Base-by-base conservation (phyloP, 2,329 filamentous ascomycete species). In the Colletotrichum liaoningense region DNA sequence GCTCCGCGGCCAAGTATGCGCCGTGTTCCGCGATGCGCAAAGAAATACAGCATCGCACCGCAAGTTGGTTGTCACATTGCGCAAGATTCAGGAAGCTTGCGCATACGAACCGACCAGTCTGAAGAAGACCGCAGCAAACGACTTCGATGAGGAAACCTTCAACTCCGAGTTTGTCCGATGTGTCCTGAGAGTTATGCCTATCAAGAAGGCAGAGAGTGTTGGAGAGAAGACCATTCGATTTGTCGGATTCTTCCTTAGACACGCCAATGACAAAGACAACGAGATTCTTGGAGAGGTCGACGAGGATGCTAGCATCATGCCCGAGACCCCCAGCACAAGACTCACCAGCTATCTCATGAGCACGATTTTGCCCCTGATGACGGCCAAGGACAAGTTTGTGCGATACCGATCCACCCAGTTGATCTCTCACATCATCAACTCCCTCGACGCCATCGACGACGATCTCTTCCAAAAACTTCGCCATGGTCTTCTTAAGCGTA, bases 81-180 rank as follows among this genome's bases (percentile, higher is more conserved):
- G 96, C 75, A 98, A 98, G 83, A 89, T 98, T 56, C 96, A 98
- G 79, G 96, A 98, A 81, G 88, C 92, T 49, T 98, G 95, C 84
- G 92, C 90, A 80, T 92, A 92, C 78, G 90, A 92, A 77, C 90
- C 86, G 22, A 86, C 84, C 42, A 87, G 83, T 74, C 83, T 84
- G 30, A 90, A 88, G 75, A 89, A 89, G 79, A 77, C 81, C 4
- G 81, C 86, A 12, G 85, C 88, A 12, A 89, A 92, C 76, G 93
- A 95, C 12, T 94, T 95, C 75, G 92, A 94, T 57, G 95, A 97
- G 81, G 89, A 92, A 62, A 93, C 97, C 71, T 98, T 99, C 85
- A 97, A 97, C 79, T 85, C 88, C 33, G 96, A 99, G 81, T 91
- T 98, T 70, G 89, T 92, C 69, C 90, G 97, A 79, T 98, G 95